Base-by-base conservation (phyloP, 2,329 filamentous ascomycete species). In the Coniochaeta sp. region DNA sequence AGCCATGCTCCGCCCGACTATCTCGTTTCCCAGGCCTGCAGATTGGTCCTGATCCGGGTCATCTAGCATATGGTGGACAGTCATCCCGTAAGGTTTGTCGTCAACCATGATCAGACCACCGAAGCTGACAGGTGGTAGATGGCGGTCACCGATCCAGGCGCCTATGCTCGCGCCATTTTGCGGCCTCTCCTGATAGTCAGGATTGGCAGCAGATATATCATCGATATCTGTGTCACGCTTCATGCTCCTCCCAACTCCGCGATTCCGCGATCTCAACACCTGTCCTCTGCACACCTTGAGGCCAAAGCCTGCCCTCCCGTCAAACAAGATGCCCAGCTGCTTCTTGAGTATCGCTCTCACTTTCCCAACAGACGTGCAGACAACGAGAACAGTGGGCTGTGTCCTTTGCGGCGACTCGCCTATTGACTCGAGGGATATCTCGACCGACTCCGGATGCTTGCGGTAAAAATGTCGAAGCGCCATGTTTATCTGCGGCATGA, bases 31-130 rank as follows among this genome's bases (percentile, higher is more conserved):
- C 17, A 4, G 60, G 38, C 57, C 24, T 2, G 47, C 7, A 14
- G 54, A 31, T 50, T 61, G 62, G 52, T 64, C 68, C 24, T 74
- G 73, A 3, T 83, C 82, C 1, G 83, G 84, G 61, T 87, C 83
- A 77, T 97, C 93, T 2, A 98, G 84, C 86, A 98, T 93, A 72
- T 98, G 93, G 69, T 98, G 93, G 0, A 98, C 93, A 24, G 91
- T 97, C 90, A 98, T 95, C 14, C 93, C 93, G 68, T 92, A 95
- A 0, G 90, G 85, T 71, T 89, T 87, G 60, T 89, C 86, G 69
- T 98, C 92, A 1, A 98, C 86, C 34, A 95, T 77, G 44, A 98
- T 86, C 4, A 96, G 81, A 9, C 93, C 93, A 14, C 93, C 93
- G 66, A 96, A 92, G 34, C 91, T 96, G 3, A 96, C 93, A 1